Percentiles rank a stretch among this genome's conserved stretches.
phyloP scores from a whole-genome alignment of 1,139 yeast species.

The Saccharomycopsis phalli region DNA sequence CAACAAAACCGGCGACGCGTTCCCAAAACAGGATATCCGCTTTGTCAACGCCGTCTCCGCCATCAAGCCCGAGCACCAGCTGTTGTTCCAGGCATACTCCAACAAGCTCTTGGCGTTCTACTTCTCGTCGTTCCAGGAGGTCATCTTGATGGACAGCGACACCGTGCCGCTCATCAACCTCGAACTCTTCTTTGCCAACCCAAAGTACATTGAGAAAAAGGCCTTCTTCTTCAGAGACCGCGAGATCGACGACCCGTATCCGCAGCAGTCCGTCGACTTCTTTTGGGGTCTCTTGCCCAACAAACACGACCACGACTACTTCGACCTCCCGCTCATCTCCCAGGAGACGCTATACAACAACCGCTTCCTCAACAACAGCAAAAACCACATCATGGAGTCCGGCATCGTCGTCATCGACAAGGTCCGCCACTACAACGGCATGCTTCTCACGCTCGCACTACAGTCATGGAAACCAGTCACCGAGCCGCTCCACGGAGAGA shows the following conservation, averaged over 20 bases:
- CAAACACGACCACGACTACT: conserved; percentile 31
- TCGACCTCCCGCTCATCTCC: conserved; percentile 31
- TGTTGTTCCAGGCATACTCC: conserved; percentile 36
- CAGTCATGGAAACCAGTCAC: conserved; percentile 33
- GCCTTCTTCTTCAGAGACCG: conserved; percentile 42
- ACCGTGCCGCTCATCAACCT: conserved; percentile 35
- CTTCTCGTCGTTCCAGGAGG: conserved; percentile 43
- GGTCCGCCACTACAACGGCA: conserved; percentile 32
- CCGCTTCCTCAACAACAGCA: conserved; percentile 29
- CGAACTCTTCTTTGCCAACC: conserved; percentile 31
- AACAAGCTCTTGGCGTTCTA: conserved; percentile 43
- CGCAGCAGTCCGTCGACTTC: conserved; percentile 30
- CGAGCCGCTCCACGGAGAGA: conserved; percentile 44
- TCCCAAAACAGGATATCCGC: conserved; percentile 38
- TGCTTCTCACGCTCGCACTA: conserved; percentile 30
- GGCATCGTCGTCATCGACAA: conserved; percentile 40
- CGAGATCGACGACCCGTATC: conserved; percentile 28
- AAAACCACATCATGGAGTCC: conserved; percentile 40
- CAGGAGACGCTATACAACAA: conserved; percentile 28
- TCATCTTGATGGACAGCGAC: conserved; percentile 44
- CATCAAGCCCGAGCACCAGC: conserved; percentile 27
- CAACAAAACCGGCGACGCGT: conserved; percentile 14
- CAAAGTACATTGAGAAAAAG: conserved; percentile 32
- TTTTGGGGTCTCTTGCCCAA: conserved; percentile 35
- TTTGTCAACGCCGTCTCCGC: conserved; percentile 35